Conservation (phyloP, 2,329 filamentous ascomycete genomes). For the Eutypa lata region DNA sequence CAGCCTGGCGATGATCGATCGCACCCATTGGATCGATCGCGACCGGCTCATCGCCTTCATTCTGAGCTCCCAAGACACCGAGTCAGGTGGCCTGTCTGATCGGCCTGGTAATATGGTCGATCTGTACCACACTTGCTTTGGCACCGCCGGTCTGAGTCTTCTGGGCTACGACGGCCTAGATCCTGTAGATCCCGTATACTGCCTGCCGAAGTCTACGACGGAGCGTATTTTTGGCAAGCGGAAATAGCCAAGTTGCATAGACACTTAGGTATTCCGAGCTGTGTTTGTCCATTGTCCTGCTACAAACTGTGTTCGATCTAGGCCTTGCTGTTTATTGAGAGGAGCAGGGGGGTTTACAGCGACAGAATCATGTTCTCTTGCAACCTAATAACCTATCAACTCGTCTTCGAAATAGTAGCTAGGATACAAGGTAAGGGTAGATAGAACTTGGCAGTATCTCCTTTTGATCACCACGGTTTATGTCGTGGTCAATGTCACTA, state of each 20-base stretch:
- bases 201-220: conserved; percentile 68
- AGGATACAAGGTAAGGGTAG: conserved; percentile 73
- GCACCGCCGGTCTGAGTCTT: conserved; percentile 82
- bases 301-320: neutral
- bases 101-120: conserved; percentile 92
- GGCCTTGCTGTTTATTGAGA: neutral
- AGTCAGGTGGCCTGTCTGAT: conserved; percentile 83
- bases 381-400: conserved; percentile 68
- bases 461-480: neutral
- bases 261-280: neutral
- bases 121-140: conserved; percentile 93
- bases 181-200: conserved; percentile 85
- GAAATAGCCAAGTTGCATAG: conserved; percentile 14
- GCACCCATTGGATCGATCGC: conserved; percentile 89
- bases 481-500: neutral
- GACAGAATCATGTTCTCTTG: conserved; percentile 45
- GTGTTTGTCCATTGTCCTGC: neutral
- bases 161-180: conserved; percentile 73
- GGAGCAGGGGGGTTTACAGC: neutral
- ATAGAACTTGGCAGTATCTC: conserved; percentile 30
- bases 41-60: conserved; percentile 79
- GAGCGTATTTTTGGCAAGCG: conserved; percentile 52
- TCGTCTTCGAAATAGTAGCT: conserved; percentile 44
- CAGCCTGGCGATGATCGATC: conserved; percentile 83
- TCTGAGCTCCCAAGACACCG: conserved; percentile 79